These are phyloP conservation scores for Cephalotrichum gorgonifer DNA, from an alignment of 2,329 filamentous ascomycete genomes.

Conservation along the genomic window DNA sequence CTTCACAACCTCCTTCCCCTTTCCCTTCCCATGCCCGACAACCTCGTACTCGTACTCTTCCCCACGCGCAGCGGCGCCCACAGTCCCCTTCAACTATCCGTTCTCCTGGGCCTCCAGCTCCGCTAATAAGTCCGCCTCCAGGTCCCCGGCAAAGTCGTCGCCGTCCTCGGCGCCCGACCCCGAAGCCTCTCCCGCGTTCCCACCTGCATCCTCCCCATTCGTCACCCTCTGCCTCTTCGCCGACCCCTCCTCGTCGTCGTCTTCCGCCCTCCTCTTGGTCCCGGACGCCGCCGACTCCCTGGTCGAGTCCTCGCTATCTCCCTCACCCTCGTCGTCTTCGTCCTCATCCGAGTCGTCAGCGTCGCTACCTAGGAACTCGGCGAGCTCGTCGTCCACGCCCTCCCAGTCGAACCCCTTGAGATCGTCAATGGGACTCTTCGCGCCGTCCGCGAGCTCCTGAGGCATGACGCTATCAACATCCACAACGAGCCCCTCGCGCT, in stretches of 20 bases:
- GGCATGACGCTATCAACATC: constrained; percentile 26
- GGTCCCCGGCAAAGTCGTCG: constrained; percentile 28
- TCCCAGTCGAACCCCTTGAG: constrained; percentile 51
- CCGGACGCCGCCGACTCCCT: constrained; percentile 1
- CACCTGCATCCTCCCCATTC: constrained; percentile 11
- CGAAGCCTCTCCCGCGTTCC: constrained; percentile 26
- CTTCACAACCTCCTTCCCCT: neutral
- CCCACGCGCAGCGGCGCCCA: neutral
- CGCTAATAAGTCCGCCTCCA: constrained; percentile 54
- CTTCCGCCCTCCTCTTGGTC: constrained; percentile 4
- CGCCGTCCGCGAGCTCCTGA: constrained; percentile 32
- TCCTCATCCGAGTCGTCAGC: constrained; percentile 36
- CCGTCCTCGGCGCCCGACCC: constrained; percentile 31
- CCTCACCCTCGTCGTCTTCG: constrained; percentile 12
- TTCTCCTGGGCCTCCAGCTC: constrained; percentile 35
- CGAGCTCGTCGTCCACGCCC: constrained; percentile 60
- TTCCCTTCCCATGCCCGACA: neutral
- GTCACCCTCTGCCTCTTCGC: constrained; percentile 42
- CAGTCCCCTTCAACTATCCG: constrained; percentile 1
- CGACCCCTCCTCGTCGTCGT: constrained; percentile 20
- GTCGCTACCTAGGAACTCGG: constrained; percentile 57
- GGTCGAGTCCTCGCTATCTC: neutral
- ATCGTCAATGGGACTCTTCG: constrained; percentile 41
- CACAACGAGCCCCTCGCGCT: constrained; percentile 22
- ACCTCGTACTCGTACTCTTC: too few relatives aligned